These are phyloP conservation scores for Pestalotiopsis sp. DNA, from an alignment of 2,329 filamentous ascomycete genomes.

Conservation along the genomic window DNA sequence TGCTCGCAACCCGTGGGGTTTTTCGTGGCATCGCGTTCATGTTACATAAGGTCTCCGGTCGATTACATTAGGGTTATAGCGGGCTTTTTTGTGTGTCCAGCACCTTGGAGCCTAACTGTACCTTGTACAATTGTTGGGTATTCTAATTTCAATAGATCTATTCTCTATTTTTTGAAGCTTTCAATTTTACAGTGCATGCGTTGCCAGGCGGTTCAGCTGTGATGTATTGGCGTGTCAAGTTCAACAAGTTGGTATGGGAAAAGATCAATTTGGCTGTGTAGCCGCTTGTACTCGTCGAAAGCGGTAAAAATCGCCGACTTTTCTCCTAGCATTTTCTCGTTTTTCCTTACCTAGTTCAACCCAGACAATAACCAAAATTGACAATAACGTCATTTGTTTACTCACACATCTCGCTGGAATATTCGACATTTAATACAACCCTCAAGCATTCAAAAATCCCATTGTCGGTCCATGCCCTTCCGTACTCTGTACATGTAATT, in stretches of 20 bases:
- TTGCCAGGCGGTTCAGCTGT: background rate
- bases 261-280: background rate
- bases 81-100: background rate
- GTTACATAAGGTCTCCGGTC: background rate
- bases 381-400: no score
- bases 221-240: background rate
- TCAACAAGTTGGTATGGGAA: background rate
- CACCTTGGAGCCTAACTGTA: background rate
- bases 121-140: background rate
- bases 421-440: no score
- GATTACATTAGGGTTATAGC: background rate
- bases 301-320: background rate
- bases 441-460: no score
- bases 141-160: background rate
- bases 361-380: background rate
- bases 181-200: background rate
- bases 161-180: background rate
- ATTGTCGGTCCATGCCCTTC: background rate
- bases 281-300: background rate
- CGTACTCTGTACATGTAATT: background rate
- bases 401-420: no score
- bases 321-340: background rate
- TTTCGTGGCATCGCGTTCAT: background rate
- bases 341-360: background rate
- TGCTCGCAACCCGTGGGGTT: background rate